Percentiles rank a stretch among this genome's conserved stretches.
These are phyloP conservation scores for Nothopassalora personata DNA, from an alignment of 2,329 filamentous ascomycete genomes.

Conservation along the genomic window DNA sequence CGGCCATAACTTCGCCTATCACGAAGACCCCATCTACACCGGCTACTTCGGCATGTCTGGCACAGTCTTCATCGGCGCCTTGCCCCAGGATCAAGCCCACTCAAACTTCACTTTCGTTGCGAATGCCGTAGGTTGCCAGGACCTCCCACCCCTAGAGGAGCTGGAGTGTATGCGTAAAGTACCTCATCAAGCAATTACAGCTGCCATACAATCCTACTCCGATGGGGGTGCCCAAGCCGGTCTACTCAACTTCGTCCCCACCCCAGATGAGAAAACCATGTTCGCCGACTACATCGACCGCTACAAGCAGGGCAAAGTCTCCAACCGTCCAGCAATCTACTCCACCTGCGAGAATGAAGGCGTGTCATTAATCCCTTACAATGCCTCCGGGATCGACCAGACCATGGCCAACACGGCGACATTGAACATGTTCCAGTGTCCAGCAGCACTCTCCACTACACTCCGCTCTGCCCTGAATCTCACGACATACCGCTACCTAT, in stretches of 20 bases:
- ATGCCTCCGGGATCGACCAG: slow-evolving; percentile 8
- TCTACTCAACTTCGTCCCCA: slow-evolving; percentile 25
- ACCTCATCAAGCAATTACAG: slow-evolving; percentile 6
- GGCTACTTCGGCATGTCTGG: slow-evolving; percentile 38
- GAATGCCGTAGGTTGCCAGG: slow-evolving; percentile 27
- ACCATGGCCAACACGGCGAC: slow-evolving; percentile 7
- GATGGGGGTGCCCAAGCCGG: slow-evolving; percentile 20
- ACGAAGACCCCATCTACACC: slow-evolving; percentile 34
- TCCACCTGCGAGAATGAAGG: slow-evolving; percentile 14
- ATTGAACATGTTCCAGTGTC: slow-evolving; percentile 30
- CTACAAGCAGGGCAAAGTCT: slow-evolving; percentile 10
- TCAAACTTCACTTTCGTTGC: slow-evolving; percentile 25
- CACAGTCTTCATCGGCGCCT: slow-evolving; percentile 27
- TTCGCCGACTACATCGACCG: slow-evolving; percentile 17
- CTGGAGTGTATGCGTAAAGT: slow-evolving; percentile 19
- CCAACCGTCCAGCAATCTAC: slow-evolving; percentile 10
- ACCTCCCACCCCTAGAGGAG: slow-evolving; percentile 33
- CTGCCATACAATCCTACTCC: slow-evolving; percentile 15
- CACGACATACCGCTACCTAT: slow-evolving; percentile 26
- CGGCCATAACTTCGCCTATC: slow-evolving; percentile 33
- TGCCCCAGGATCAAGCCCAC: slow-evolving; percentile 7
- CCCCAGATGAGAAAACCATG: slow-evolving; percentile 18
- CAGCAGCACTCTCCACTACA: slow-evolving; percentile 37
- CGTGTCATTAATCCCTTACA: slow-evolving; percentile 8
- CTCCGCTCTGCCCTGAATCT: slow-evolving; percentile 31